Base-by-base conservation (phyloP, 2,329 filamentous ascomycete genomes). In the Xylariaceae sp. region DNA sequence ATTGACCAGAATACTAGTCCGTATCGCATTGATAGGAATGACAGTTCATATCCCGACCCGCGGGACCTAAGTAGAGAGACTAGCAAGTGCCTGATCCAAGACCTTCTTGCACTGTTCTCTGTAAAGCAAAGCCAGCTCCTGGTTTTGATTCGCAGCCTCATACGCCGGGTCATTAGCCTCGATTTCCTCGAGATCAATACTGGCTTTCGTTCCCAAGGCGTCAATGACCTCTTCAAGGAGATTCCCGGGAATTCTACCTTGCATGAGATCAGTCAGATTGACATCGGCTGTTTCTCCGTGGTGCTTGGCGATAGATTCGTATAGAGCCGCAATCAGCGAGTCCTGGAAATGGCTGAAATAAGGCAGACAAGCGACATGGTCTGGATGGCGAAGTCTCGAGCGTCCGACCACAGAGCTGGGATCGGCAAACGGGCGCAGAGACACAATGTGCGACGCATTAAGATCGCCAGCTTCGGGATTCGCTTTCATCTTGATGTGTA, bases 291-390 rank as follows among this genome's bases (percentile, higher is more conserved):
- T 55, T 4, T 58, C 64, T 0, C 59, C 61, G 2, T 49, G 58
- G 3, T 55, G 62, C 44, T 56, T 65, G 3, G 71, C 53, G 69
- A 73, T 48, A 66, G 69, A n/a, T 68, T 74, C 57, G 71, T 74
- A 73, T 0, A 85, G 75, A 57, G 82, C 78, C 71, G 78, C 78
- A 4, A 83, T 73, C 66, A 85, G 78, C 5, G 77, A 76, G 53
- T 80, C 79, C 65, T 83, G 80, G 6, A 84, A 74, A 59, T 82
- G 78, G 4, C 74, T 71, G 56, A 84, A 81, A 3, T 74, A 73
- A 1, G 73, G 69, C 2, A 78, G 69, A 0, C 74, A 68, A 0
- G 69, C 58, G 4, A 74, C 64, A n/a, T 64, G 58, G 17, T 69
- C 64, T 2, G 74, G 69, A 4, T 68, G 64, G 55, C 69, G 58